phyloP scores from a whole-genome alignment of 352 stramenopile species.

The Globisporangium echinulatum region DNA sequence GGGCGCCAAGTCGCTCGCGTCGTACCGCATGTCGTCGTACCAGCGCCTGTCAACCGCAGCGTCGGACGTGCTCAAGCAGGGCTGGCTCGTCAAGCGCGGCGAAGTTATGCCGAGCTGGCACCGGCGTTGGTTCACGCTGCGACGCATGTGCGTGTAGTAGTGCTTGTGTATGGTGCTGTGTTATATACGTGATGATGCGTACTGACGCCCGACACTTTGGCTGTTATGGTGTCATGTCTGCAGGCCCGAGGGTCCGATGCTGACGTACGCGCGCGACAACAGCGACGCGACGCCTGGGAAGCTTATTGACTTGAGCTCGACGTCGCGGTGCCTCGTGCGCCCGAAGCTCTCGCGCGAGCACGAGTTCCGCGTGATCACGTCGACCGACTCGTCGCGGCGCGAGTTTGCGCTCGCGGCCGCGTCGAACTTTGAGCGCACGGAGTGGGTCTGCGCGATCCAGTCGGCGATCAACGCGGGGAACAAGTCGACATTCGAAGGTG shows the following conservation, averaged over 20 bases:
- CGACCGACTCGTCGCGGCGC: constrained; percentile 51
- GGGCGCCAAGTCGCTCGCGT: constrained; percentile 50
- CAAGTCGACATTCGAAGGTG: constrained; percentile 66
- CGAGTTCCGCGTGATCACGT: constrained; percentile 76
- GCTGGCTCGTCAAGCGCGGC: constrained; percentile 75
- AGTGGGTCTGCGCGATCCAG: constrained; percentile 79
- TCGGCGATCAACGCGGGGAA: constrained; percentile 77
- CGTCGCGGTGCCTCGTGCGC: constrained; percentile 56
- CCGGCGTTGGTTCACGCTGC: constrained; percentile 77
- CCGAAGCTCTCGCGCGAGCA: constrained; percentile 56
- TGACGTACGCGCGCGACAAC: constrained; percentile 76
- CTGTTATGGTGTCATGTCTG: neutral
- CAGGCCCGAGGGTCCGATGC: constrained; percentile 60
- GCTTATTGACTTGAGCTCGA: constrained; percentile 71
- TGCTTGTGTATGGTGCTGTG: neutral
- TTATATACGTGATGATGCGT: no score
- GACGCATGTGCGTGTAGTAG: constrained; percentile 37
- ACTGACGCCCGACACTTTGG: no score
- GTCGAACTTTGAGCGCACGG: constrained; percentile 77
- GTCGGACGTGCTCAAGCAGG: constrained; percentile 46
- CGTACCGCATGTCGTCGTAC: constrained; percentile 62
- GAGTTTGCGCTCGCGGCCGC: constrained; percentile 58
- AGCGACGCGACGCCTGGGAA: constrained; percentile 41
- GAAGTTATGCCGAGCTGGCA: constrained; percentile 74
- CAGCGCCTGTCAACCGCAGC: constrained; percentile 39